Evolutionary conservation across 768 basidiomycete species (phyloP), one percentile per base, ranked within the genome.

Genomic region (Termitomyces sp.): DNA sequence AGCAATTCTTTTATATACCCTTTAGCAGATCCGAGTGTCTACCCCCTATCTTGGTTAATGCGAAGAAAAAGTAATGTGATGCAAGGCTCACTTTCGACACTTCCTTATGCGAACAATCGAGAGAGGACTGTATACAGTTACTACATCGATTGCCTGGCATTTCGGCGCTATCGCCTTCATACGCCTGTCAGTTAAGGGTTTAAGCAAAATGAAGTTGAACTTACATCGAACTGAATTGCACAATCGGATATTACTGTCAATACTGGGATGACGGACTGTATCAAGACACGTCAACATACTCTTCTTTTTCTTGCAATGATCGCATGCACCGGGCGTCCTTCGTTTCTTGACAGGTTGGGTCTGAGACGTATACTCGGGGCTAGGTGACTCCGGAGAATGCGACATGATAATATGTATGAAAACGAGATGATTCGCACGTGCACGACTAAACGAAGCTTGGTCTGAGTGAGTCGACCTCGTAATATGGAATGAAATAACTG

Each of bases 251-350:
- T 57, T 22, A 24, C 18, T 20, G 36, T 18, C 18, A 44, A 48
- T 41, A 47, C 31, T 24, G 4, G 49, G 52, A 41, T 34, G 50
- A 18, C 20, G 9, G 24, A 46, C 33, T 18, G 42, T 22, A 41
- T 37, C 42, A 16, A 36, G 41, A 55, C 33, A 30, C 39, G 27
- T 34, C 24, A 31, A 72, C 78, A 49, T 61, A 84, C 86, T 82
- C 71, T 91, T 92, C 78, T 89, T 90, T 53, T 81, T 75, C 63
- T 88, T 79, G 71, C 89, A 91, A 7, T 82, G 73, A 66, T 90
- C 88, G 72, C 89, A 91, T 18, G 87, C 88, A 33, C 87, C 79
- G 61, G 83, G 83, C 50, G 85, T 81, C 61, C 81, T 75, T 39
- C 84, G 71, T 67, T 84, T 85, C 75, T 86, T 87, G 46, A 59